Evolutionary conservation across 768 basidiomycete species (phyloP), one percentile per base, ranked within the genome.

Genomic region (Suillus discolor): DNA sequence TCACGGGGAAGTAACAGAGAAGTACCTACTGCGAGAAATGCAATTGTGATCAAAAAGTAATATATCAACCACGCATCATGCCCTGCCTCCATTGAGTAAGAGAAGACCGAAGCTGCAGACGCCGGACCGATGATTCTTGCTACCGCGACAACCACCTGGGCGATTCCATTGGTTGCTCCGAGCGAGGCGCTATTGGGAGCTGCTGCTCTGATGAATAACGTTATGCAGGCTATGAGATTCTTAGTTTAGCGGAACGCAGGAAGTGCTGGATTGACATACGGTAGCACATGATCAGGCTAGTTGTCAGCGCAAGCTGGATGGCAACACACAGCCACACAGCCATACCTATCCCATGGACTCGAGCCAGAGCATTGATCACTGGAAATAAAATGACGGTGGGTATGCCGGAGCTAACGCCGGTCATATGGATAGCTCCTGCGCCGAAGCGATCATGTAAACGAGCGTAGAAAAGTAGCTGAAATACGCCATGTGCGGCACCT

Each of bases 401-500:
- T 38, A 77, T 49, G 65, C 77, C 80, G 39, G 68, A 69, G 8
- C 59, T 16, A 60, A 77, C 69, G 45, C 76, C 72, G 15, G 72
- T 55, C 28, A 71, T 68, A 36, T 79, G 72, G 9, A 82, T 38
- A 18, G 31, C 68, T 66, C 75, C 75, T 20, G 88, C 82, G 4
- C 92, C 92, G 62, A 82, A 84, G 8, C 77, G 76, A 47, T 85
- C 81, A 62, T 88, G 80, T 25, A 89, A 76, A 41, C 71, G 75
- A 25, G 88, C 82, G 70, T 92, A 93, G 77, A 85, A 85, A 61
- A 87, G 77, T 18, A 86, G 78, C 73, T 91, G 88, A 69, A 89
- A 78, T 16, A 84, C 4, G 2, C 89, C 80, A 13, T 70, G 66
- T 0, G 63, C 60, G 20, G 76, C 55, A 3, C 79, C 79, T 47